Evolutionary conservation across 1,284 basidiomycete species (phyloP), one percentile per base, ranked within the genome.

Genomic region (Coriolopsis trogii): DNA sequence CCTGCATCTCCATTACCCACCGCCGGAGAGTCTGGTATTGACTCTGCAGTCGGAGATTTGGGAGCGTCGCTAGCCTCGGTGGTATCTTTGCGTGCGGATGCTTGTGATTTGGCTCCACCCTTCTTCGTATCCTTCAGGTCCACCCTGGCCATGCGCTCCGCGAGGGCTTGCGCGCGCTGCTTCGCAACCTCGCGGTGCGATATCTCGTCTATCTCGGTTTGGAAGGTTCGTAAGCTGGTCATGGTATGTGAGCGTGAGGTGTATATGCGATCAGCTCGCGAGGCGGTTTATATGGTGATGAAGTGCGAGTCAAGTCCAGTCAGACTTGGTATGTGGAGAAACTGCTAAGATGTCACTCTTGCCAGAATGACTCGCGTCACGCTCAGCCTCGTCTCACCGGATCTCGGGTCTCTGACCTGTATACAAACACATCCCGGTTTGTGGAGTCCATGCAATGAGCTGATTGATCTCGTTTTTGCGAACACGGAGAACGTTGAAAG

Each of bases 141-240:
- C 18, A 49, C 45, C 58, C 70, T 69, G 26, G 61, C 65, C 46
- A n/a, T n/a, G n/a, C 51, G 52, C 16, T 67, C 66, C 23, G 67
- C 63, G 23, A 61, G 59, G 15, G 67, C 65, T 38, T 74, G 71
- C 16, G 69, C 69, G 37, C 84, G 80, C 59, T 88, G 83, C 67
- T 79, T 87, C 24, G 75, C 70, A 37, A 81, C 68, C 68, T 89
- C 85, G 43, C 82, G 79, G 57, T 78, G 72, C 50, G 82, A 81
- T 63, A 90, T 86, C 59, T 85, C 79, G 55, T 90, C 83, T 54
- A 91, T 91, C 69, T 89, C 87, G 61, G 70, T 77, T 67, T 91
- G 89, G 66, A 91, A 91, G 46, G 74, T 81, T 43, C 80, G 80
- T 63, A 91, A 71, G 50, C 75, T 81, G 26, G 85, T 79, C 84